phyloP scores from a whole-genome alignment of 2,329 filamentous ascomycete genomes.

The Stagonosporopsis rhizophila region DNA sequence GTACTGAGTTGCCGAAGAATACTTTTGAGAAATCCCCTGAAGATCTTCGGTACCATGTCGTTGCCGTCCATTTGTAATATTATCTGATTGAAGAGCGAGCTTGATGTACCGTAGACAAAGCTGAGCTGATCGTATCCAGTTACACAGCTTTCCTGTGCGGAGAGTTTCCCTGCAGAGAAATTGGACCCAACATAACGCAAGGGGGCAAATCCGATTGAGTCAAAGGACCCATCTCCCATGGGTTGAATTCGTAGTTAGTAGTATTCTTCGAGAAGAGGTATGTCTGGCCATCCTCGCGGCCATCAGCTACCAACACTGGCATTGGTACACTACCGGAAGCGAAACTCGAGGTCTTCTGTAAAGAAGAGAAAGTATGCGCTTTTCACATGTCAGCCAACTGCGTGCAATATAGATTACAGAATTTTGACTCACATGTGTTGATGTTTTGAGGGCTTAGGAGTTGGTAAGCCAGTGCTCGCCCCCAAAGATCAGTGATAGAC shows the following conservation, averaged over 20 bases:
- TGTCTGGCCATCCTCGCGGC: background rate
- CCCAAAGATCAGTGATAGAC: conserved; percentile 84
- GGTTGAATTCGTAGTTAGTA: background rate
- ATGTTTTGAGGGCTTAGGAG: conserved; percentile 53
- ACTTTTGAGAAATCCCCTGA: background rate
- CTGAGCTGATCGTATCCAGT: conserved; percentile 81
- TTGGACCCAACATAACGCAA: background rate
- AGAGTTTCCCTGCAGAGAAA: conserved; percentile 37
- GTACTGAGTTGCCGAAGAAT: conserved; percentile 14
- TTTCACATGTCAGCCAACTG: background rate
- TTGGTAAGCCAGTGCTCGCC: conserved; percentile 79
- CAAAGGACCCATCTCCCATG: background rate
- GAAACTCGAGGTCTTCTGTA: background rate
- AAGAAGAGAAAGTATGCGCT: background rate
- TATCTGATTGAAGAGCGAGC: conserved; percentile 79
- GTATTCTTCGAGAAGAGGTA: background rate
- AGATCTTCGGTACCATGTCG: conserved; percentile 51
- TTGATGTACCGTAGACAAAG: conserved; percentile 81
- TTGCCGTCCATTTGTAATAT: conserved; percentile 69
- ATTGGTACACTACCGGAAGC: background rate
- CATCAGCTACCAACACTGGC: background rate
- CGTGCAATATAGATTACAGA: background rate
- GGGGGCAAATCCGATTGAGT: background rate
- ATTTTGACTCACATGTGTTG: background rate
- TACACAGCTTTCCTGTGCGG: conserved; percentile 66